These are phyloP conservation scores for Hylodesmum podocarpum DNA, from an alignment of 306 rosid species.

Conservation along the genomic window DNA sequence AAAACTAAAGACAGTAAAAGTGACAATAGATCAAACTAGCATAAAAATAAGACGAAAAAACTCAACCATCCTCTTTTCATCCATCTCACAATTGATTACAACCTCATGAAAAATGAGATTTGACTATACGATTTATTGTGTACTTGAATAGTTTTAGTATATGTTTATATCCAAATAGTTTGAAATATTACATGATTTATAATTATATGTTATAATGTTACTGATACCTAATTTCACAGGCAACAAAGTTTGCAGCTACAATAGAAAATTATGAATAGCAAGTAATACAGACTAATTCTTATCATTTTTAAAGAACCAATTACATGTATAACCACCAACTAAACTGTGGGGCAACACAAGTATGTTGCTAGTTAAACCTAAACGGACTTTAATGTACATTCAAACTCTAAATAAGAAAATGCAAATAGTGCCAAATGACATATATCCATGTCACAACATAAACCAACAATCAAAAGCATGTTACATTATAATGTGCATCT, in stretches of 20 bases:
- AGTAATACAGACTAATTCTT: neutral
- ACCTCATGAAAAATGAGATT: too few species aligned
- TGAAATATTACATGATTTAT: neutral
- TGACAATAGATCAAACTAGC: too few species aligned
- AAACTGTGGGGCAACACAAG: neutral
- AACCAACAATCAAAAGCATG: neutral
- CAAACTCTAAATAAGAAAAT: neutral
- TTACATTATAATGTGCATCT: slow-evolving; percentile 14
- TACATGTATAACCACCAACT: neutral
- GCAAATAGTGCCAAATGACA: neutral
- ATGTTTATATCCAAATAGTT: neutral
- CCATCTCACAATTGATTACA: too few species aligned
- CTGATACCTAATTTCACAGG: too few species aligned
- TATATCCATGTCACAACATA: neutral
- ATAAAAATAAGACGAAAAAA: too few species aligned
- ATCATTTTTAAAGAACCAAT: neutral
- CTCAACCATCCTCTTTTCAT: too few species aligned
- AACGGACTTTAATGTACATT: neutral
- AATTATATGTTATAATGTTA: neutral
- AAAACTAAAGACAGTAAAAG: too few species aligned
- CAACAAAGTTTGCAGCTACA: neutral
- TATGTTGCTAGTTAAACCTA: neutral
- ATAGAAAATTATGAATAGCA: neutral
- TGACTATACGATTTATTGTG: neutral
- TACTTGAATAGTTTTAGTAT: neutral